These are phyloP conservation scores for Sistotremastrum suecicum DNA, from an alignment of 768 basidiomycete genomes.

Conservation along the genomic window DNA sequence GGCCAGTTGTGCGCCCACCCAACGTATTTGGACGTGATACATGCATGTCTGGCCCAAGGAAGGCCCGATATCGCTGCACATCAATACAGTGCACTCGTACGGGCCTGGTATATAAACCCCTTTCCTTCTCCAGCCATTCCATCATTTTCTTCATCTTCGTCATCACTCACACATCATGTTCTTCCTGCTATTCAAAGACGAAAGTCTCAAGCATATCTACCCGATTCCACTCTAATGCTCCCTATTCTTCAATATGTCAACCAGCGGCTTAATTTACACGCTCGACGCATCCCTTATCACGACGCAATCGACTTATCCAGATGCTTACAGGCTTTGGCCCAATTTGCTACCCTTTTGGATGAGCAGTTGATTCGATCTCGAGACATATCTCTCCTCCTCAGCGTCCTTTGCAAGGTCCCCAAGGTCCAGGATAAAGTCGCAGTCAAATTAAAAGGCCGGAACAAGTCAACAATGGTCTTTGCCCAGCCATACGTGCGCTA, in stretches of 20 bases:
- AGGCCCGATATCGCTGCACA: too few relatives aligned
- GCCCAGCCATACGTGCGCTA: slow-evolving; percentile 36
- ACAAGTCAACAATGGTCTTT: slow-evolving; percentile 16
- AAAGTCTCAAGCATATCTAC: slow-evolving; percentile 5
- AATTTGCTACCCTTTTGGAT: slow-evolving; percentile 39
- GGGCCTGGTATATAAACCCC: too few relatives aligned
- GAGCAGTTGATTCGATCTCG: slow-evolving; percentile 30
- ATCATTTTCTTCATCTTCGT: too few relatives aligned
- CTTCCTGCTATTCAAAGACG: slow-evolving; percentile 4
- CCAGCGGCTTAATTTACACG: slow-evolving; percentile 14
- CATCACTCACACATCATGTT: too few relatives aligned
- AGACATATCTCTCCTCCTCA: slow-evolving; percentile 30
- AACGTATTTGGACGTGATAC: slow-evolving; percentile 17
- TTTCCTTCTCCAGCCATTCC: too few relatives aligned
- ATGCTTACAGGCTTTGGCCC: slow-evolving; percentile 43
- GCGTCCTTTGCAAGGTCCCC: slow-evolving; percentile 32
- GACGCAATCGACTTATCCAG: too few relatives aligned
- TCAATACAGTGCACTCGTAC: too few relatives aligned
- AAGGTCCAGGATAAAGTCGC: slow-evolving; percentile 25
- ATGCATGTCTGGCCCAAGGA: slow-evolving; percentile 12
- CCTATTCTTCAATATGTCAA: slow-evolving; percentile 7
- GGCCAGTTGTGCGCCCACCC: slow-evolving; percentile 2
- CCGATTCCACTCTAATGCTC: slow-evolving; percentile 11
- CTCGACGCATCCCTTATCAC: too few relatives aligned
- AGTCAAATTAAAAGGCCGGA: slow-evolving; percentile 16